phyloP scores from a whole-genome alignment of 805 yeast genomes.

The Barnettozyma sucrosica region DNA sequence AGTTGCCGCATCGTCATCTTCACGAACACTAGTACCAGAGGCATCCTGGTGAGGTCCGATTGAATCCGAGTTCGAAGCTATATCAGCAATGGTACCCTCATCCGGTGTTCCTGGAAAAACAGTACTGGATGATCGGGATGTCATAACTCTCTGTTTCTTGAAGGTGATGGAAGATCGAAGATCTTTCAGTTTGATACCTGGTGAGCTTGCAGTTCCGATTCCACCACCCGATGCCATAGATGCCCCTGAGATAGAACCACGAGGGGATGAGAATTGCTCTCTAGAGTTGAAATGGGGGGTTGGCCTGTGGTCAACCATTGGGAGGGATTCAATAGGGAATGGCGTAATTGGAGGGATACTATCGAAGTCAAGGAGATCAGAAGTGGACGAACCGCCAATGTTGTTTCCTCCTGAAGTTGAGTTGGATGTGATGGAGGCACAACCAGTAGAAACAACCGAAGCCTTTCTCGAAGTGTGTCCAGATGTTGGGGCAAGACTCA shows the following conservation, averaged over 20 bases:
- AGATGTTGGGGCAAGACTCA: constrained; percentile 6
- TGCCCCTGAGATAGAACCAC: constrained; percentile 39
- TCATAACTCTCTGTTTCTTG: constrained; percentile 15
- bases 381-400: constrained; percentile 19
- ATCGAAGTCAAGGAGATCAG: constrained; percentile 24
- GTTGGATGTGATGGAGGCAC: constrained; percentile 23
- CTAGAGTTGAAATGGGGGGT: constrained; percentile 12
- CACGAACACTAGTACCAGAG: background rate
- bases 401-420: constrained; percentile 13
- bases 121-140: constrained; percentile 18
- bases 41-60: constrained; percentile 6
- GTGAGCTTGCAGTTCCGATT: background rate
- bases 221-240: background rate
- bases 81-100: constrained; percentile 13
- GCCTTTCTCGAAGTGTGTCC: constrained; percentile 31
- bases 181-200: constrained; percentile 18
- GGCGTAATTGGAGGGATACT: constrained; percentile 50
- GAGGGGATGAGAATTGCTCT: constrained; percentile 34
- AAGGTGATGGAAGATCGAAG: constrained; percentile 16
- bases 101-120: constrained; percentile 12
- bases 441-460: constrained; percentile 32
- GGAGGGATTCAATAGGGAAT: constrained; percentile 49
- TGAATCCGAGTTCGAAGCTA: constrained; percentile 14
- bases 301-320: constrained; percentile 20
- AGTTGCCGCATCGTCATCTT: constrained; percentile 16